Evolutionary conservation across 768 basidiomycete genomes (phyloP), one percentile per base, ranked within the genome.

Genomic region (Mycena rosella): DNA sequence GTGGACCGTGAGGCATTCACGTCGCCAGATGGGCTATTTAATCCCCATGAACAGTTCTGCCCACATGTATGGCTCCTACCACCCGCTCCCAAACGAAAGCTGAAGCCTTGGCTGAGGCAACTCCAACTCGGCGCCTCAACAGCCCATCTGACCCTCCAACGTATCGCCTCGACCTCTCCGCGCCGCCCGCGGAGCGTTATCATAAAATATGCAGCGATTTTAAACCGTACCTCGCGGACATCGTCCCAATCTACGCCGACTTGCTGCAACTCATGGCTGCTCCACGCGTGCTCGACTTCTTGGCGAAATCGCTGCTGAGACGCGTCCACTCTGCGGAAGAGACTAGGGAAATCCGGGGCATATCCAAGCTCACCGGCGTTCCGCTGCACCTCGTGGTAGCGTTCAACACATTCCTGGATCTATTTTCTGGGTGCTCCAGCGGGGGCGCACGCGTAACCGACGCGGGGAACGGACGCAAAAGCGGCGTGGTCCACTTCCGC

Each of bases 401-500:
- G 24, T 80, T 76, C 63, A 82, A 81, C 70, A 81, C 81, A 3
- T 81, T 83, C 49, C 66, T 83, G 58, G 81, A 83, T 62, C 45
- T 81, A 6, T 78, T 83, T 64, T 78, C 77, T 27, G 82, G 80
- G 2, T 83, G 82, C 70, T 76, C 78, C 36, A 82, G 82, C 65
- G 80, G 81, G 1, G 81, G 80, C 15, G 78, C 74, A 15, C 69
- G 67, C 42, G 76, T 76, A 9, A 57, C 26, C 3, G 74, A 74
- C 56, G 73, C 73, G 7, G 73, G 66, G 14, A 64, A 62, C n/a
- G 60, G 65, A 8, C 58, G 42, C 36, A 66, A 53, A 13, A 63
- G 56, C 22, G 73, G 73, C 40, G 76, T 83, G 22, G 61, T 81
- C 1, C 82, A 83, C 67, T 81, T 83, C 66, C 76, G 82, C 15